A percentile compares a stretch with the other conserved stretches of the same genome.
Conservation (phyloP, 768 basidiomycete species). For the Russula sp. region DNA sequence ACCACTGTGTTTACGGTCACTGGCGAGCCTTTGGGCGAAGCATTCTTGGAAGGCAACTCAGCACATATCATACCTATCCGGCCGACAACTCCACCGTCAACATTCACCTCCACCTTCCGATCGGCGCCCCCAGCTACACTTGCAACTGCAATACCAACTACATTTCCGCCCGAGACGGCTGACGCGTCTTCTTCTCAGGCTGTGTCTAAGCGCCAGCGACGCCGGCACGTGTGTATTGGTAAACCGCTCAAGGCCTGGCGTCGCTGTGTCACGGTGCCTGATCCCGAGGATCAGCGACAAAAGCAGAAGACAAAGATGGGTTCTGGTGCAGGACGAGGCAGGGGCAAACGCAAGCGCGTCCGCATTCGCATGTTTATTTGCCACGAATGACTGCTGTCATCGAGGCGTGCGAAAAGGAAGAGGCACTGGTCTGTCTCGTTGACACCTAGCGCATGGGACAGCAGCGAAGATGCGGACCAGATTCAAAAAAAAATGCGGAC, state of each 20-base stretch:
- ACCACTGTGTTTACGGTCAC: background rate
- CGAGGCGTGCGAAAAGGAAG: background rate
- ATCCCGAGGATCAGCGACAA: background rate
- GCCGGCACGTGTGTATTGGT: background rate
- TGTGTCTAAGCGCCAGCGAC: background rate
- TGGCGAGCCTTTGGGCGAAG: background rate
- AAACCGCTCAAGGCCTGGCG: conserved; percentile 13
- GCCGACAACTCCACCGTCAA: background rate
- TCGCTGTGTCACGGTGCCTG: background rate
- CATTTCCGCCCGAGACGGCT: no score
- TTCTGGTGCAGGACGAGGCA: background rate
- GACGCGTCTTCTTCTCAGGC: background rate
- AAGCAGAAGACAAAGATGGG: background rate
- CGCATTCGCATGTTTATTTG: background rate
- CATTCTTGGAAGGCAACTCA: background rate
- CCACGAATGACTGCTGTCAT: background rate
- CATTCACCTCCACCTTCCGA: background rate
- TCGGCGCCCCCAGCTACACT: background rate
- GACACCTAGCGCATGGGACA: background rate
- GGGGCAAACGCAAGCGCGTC: background rate
- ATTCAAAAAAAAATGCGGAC: no score
- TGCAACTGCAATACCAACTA: background rate
- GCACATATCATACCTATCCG: background rate
- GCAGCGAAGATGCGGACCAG: background rate
- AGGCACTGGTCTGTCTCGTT: background rate